Base-by-base conservation (phyloP, 768 basidiomycete species). In the Russula vinacea region DNA sequence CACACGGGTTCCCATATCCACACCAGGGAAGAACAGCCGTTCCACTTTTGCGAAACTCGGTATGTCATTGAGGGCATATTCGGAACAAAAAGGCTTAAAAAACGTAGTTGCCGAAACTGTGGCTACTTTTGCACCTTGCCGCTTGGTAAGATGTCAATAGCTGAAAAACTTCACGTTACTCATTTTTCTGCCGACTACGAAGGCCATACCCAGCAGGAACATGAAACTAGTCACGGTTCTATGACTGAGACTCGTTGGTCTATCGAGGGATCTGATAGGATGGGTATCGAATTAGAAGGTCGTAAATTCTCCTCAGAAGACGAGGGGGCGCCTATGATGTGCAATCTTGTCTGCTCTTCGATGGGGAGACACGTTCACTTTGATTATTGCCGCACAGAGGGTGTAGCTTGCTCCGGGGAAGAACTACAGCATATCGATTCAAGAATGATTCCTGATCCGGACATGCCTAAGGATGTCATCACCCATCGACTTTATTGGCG, bases 241-340 rank as follows among this genome's bases (percentile, higher is more conserved):
- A 86, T 86, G 84, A 81, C 83, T 0, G 77, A 74, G 58, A 81
- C 83, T 1, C 75, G 77, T 42, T 87, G 86, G 86, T 75, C 80
- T 0, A 70, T 86, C 2, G 83, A 85, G 53, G 83, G 81, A 1
- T 78, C 79, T 1, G 80, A 84, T 19, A 81, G 78, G 13, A 75
- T 76, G 1, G 71, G 74, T 1, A 58, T 85, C 0, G 86, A 86
- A 65, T 74, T 86, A 4, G 78, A 81, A 59, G 85, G 85, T 5
- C 78, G 78, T 60, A 81, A 77, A 62, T 87, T 83, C 69, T 81
- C 78, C 19, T 65, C 79, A 0, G 77, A 79, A 26, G 83, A 84
- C 56, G 81, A 83, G 42, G 84, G 85, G 5, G 83, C 83, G 0
- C 85, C 85, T 0, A 83, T 86, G 82, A 77, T 86, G 76, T 86